A percentile compares a stretch with the other conserved stretches of the same genome.
These are phyloP conservation scores for Rubia peregrina DNA, from an alignment of 305 asterid genomes.

Conservation along the genomic window DNA sequence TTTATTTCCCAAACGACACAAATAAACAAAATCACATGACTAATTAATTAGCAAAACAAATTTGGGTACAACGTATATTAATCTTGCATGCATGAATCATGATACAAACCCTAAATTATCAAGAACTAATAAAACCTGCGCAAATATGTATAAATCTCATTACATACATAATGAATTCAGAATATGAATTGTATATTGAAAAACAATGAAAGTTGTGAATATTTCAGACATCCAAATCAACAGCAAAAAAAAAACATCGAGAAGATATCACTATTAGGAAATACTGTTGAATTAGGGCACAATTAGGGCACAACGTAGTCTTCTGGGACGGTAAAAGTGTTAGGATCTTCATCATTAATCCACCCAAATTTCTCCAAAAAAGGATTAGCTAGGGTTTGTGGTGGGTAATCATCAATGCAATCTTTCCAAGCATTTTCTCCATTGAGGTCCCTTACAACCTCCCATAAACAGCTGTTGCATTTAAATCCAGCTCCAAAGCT, in stretches of 20 bases:
- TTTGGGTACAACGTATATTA: not conserved
- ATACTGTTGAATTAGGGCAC: not conserved
- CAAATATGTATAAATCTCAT: too few relatives aligned
- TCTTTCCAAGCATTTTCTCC: constrained; percentile 52
- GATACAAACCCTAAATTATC: not conserved
- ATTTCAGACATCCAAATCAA: not conserved
- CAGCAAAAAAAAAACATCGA: not conserved
- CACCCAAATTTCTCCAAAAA: constrained; percentile 66
- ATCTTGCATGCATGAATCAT: not conserved
- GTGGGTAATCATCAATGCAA: constrained; percentile 51
- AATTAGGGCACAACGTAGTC: constrained; percentile 30
- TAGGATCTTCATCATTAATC: constrained; percentile 51
- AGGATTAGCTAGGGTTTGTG: constrained; percentile 44
- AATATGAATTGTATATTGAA: not conserved
- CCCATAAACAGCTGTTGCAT: constrained; percentile 76
- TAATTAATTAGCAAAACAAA: too few relatives aligned
- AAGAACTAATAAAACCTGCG: not conserved
- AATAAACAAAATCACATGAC: not conserved
- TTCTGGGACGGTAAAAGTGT: constrained; percentile 38
- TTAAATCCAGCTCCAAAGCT: constrained; percentile 84
- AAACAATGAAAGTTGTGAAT: not conserved
- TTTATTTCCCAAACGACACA: not conserved
- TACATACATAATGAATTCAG: too few relatives aligned
- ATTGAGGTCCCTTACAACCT: constrained; percentile 57
- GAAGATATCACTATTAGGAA: not conserved